A percentile compares a stretch with the other conserved stretches of the same genome.
phyloP scores from a whole-genome alignment of 768 basidiomycete genomes.

The Hygrocybe punicea region DNA sequence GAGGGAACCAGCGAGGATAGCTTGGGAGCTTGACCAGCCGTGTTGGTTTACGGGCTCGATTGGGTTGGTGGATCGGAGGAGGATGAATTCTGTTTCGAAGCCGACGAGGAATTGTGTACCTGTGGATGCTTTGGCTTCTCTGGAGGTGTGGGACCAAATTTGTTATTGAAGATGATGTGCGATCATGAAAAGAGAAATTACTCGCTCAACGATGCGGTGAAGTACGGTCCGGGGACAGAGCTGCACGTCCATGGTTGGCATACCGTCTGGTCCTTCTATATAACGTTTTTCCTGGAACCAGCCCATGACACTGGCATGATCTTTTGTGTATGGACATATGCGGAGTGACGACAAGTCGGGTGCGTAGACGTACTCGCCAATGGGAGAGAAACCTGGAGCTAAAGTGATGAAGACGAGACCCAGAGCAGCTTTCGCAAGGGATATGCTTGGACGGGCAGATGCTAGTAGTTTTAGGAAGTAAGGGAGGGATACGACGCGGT shows the following conservation, averaged over 20 bases:
- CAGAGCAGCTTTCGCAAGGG: conserved; percentile 44
- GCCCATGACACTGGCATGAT: conserved; percentile 62
- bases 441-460: conserved; percentile 51
- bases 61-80: conserved; percentile 51
- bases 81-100: conserved; percentile 67
- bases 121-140: conserved; percentile 39
- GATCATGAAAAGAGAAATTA: conserved; percentile 39
- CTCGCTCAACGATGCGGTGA: conserved; percentile 50
- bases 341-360: conserved; percentile 55
- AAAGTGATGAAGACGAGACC: conserved; percentile 49
- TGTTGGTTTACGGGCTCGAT: conserved; percentile 45
- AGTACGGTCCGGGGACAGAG: conserved; percentile 61
- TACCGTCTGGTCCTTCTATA: conserved; percentile 28
- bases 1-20: conserved; percentile 43
- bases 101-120: conserved; percentile 58
- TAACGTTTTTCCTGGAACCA: conserved; percentile 62
- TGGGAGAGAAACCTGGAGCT: conserved; percentile 49
- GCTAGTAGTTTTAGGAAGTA: conserved; percentile 54
- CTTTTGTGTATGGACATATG: conserved; percentile 53
- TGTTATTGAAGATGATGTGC: conserved; percentile 64
- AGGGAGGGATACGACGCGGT: conserved; percentile 53
- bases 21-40: conserved; percentile 46
- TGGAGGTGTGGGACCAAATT: conserved; percentile 63
- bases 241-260: conserved; percentile 40
- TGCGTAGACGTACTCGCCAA: conserved; percentile 60